A percentile compares a stretch with the other conserved stretches of the same genome.
These are phyloP conservation scores for Pelargonium citronellum DNA, from an alignment of 441 rosid species.

Conservation along the genomic window DNA sequence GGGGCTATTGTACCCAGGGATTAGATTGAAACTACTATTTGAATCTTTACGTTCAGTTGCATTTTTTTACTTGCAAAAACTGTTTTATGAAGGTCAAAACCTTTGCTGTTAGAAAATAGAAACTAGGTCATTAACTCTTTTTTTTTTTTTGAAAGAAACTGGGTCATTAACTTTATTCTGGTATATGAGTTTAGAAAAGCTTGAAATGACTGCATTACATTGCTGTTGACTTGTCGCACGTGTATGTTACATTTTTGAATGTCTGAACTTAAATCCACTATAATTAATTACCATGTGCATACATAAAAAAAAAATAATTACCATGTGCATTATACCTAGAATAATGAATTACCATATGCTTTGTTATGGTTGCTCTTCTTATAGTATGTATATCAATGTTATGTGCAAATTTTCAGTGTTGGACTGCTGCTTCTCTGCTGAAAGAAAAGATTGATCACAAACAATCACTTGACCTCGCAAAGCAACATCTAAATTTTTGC, in stretches of 20 bases:
- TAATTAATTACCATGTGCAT: not conserved
- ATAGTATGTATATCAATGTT: not conserved
- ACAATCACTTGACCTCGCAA: conserved; percentile 64
- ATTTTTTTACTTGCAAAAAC: not conserved
- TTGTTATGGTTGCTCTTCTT: not conserved
- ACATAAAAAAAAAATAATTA: not conserved
- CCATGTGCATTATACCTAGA: not conserved
- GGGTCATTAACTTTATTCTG: not conserved
- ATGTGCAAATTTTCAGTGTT: conserved; percentile 46
- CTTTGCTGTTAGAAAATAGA: not conserved
- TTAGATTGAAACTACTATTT: not conserved
- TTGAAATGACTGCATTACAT: not conserved
- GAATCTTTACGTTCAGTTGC: too few relatives aligned
- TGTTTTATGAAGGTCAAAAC: not conserved
- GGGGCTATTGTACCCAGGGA: not conserved
- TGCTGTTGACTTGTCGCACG: not conserved
- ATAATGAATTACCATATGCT: not conserved
- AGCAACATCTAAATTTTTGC: conserved; percentile 46
- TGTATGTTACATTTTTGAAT: not conserved
- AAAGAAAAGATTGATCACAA: conserved; percentile 55
- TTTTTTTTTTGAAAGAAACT: not conserved
- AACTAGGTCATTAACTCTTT: not conserved
- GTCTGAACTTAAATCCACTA: not conserved
- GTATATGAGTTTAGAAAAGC: not conserved
- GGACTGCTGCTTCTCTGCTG: conserved; percentile 70